Evolutionary conservation across 177 flowering plant genomes (phyloP), one percentile per base, ranked within the genome.

Genomic region (Vitis hybrid): DNA sequence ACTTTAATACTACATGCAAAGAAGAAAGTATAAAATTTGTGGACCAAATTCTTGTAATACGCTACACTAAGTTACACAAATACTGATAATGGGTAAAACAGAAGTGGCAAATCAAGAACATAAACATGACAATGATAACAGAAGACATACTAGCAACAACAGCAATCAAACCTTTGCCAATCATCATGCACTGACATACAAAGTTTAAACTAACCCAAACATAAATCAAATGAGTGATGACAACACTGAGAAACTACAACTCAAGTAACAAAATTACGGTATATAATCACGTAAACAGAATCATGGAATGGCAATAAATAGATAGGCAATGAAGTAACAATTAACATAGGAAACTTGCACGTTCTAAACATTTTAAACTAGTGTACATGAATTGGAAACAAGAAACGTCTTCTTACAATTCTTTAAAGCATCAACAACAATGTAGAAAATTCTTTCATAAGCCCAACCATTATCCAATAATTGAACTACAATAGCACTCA

Each of bases 331-430:
- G 10, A 13, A 24, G 54, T 11, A 24, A 59, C 66, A 24, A 2
- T 66, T 4, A 52, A 59, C 17, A 72, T 65, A 17, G 11, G 10
- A 9, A 65, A 28, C 8, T 72, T 59, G 55, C 38, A 51, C 58
- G 31, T 18, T 54, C 18, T 8, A 65, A 17, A 60, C 31, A 55
- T 11, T 62, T n/a, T 64, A 22, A 62, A 47, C 63, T 18, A 53
- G 56, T 74, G 57, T 68, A 74, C 76, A 68, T 54, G 49, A 73
- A 8, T 62, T 54, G 18, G 28, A 33, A 55, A 24, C 31, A 68
- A 58, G 19, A 53, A 22, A 60, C 17, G 2, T 2, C 44, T 57
- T 73, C 59, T 66, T 61, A 61, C 62, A 61, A 3, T 19, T 61
- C 38, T 61, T 63, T 59, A 2, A 52, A 14, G 4, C 24, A 1